phyloP scores from a whole-genome alignment of 2,329 filamentous ascomycete species.

The Shiraia bambusicola region DNA sequence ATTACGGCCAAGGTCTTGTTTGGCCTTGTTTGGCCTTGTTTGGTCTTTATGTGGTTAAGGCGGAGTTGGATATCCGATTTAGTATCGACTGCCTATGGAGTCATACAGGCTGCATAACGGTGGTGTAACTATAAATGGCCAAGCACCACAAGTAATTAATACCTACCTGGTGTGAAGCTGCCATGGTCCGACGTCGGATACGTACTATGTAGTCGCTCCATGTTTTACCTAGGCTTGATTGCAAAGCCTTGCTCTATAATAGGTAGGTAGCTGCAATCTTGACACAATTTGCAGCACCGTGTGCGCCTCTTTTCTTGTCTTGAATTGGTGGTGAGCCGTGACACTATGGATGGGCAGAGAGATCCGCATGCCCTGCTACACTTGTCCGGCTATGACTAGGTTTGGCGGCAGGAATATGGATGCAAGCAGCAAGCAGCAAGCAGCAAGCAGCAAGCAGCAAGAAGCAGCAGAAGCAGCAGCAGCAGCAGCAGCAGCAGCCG shows the following conservation, averaged over 20 bases:
- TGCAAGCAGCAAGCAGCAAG: constrained; percentile 13
- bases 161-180: constrained; percentile 25
- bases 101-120: constrained; percentile 25
- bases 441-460: too few species aligned
- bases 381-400: constrained; percentile 7
- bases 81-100: too few species aligned
- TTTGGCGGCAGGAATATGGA: constrained; percentile 4
- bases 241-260: constrained; percentile 27
- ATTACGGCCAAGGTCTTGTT: too few species aligned
- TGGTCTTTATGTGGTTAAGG: constrained; percentile 17
- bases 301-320: constrained; percentile 13
- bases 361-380: constrained; percentile 1
- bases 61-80: constrained; percentile 19
- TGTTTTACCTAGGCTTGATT: constrained; percentile 8
- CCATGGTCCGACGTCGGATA: constrained; percentile 27
- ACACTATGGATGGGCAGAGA: constrained; percentile 4
- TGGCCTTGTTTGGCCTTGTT: constrained; percentile 5
- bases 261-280: constrained; percentile 21
- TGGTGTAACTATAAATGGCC: constrained; percentile 27
- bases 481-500: too few species aligned
- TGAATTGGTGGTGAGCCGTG: constrained; percentile 5
- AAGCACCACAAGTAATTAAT: too few species aligned
- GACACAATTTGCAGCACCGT: constrained; percentile 19
- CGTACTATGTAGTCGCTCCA: too few species aligned
- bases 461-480: too few species aligned